Conservation (phyloP, 192 early-diverging fungal species). For the Backusella circina region DNA sequence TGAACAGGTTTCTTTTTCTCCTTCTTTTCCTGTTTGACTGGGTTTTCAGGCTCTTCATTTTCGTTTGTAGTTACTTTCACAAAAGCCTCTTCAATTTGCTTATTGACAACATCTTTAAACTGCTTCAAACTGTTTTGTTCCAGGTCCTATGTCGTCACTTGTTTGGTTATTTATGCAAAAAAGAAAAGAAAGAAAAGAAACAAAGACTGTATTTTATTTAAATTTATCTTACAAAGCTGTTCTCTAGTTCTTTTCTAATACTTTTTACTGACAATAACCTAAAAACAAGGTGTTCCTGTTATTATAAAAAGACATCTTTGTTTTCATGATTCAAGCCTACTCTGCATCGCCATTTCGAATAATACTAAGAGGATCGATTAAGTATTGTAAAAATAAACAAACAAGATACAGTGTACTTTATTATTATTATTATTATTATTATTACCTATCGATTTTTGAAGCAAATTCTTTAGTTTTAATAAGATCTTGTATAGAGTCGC, state of each 20-base stretch:
- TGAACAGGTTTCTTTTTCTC: background rate
- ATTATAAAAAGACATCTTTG: background rate
- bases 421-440: no score
- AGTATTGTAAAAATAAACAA: background rate
- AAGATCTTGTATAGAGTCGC: background rate
- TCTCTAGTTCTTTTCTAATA: background rate
- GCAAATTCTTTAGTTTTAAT: background rate
- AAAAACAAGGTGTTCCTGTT: background rate
- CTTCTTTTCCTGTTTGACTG: background rate
- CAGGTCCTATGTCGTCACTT: background rate
- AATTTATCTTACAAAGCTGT: background rate
- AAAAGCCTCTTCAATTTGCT: background rate
- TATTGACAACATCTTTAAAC: background rate
- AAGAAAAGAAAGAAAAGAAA: no score
- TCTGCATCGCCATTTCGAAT: slow-evolving; percentile 1
- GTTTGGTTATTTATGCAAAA: background rate
- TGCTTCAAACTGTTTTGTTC: background rate
- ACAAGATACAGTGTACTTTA: background rate
- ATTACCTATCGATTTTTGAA: background rate
- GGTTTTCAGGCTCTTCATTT: background rate
- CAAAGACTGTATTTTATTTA: background rate
- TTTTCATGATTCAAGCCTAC: background rate
- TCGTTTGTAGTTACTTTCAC: background rate
- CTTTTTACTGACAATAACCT: background rate
- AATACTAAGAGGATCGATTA: background rate